Conservation (phyloP, 2,329 filamentous ascomycete species). For the Chaetomium sp. region DNA sequence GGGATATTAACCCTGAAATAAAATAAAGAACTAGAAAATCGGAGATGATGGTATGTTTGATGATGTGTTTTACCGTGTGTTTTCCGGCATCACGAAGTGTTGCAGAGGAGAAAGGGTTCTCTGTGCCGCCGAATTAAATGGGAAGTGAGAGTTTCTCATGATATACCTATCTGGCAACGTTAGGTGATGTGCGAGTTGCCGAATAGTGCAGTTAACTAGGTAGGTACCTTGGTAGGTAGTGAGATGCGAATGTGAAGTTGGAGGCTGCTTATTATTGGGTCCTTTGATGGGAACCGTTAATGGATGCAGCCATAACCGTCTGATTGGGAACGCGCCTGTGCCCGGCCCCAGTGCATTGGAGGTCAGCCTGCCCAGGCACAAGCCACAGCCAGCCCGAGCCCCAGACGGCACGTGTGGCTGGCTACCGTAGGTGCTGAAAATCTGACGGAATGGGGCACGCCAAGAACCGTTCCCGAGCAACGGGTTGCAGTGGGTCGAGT, state of each 20-base stretch:
- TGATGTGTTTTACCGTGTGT: not conserved
- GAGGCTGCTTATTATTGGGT: no score
- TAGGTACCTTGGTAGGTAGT: not conserved
- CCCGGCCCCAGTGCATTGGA: no score
- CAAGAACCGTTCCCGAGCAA: conserved; percentile 18
- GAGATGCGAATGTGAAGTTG: not conserved
- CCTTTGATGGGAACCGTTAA: no score
- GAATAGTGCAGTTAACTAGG: not conserved
- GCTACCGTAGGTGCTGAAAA: no score
- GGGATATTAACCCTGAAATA: not conserved
- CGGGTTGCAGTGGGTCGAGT: not conserved
- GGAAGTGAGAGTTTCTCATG: not conserved
- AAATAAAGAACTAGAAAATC: not conserved
- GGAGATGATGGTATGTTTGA: not conserved
- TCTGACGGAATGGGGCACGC: not conserved
- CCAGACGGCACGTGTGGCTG: not conserved
- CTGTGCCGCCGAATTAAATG: not conserved
- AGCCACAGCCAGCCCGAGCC: not conserved
- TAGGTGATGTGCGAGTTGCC: not conserved
- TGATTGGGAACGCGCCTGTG: not conserved
- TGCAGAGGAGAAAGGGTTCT: not conserved
- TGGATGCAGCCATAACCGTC: not conserved
- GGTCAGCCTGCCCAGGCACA: not conserved
- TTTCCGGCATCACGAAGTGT: not conserved
- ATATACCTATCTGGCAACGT: not conserved